phyloP scores from a whole-genome alignment of 2,329 filamentous ascomycete species.

The Cadophora sp. region DNA sequence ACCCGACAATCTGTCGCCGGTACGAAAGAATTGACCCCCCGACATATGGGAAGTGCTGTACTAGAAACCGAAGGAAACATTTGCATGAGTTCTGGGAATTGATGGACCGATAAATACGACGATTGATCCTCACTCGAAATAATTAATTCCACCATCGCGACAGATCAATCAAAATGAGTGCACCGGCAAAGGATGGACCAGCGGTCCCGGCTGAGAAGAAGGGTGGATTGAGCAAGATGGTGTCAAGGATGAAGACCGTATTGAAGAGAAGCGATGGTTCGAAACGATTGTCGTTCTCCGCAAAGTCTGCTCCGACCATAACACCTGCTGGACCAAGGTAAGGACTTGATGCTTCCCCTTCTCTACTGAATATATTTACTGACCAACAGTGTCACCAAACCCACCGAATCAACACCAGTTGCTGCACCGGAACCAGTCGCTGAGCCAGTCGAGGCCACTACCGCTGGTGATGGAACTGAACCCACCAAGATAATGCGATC shows the following conservation, averaged over 20 bases:
- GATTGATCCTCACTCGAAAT: conserved; percentile 6
- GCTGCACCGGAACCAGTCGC: conserved; percentile 17
- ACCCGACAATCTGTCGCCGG: conserved; percentile 9
- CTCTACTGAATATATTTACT: conserved; percentile 12
- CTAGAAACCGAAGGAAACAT: background rate
- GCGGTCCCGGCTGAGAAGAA: conserved; percentile 36
- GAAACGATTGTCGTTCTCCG: conserved; percentile 37
- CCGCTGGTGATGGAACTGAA: conserved; percentile 26
- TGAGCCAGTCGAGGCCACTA: conserved; percentile 17
- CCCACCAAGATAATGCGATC: conserved; percentile 37
- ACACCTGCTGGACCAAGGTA: conserved; percentile 36
- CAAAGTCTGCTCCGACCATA: conserved; percentile 18
- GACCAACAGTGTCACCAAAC: conserved; percentile 27
- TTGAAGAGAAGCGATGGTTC: conserved; percentile 39
- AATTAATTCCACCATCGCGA: conserved; percentile 18
- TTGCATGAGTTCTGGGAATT: background rate
- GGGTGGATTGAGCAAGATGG: conserved; percentile 36
- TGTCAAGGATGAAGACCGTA: conserved; percentile 42
- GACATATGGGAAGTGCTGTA: background rate
- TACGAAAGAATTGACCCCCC: background rate
- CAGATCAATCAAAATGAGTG: conserved; percentile 33
- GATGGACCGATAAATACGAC: conserved; percentile 12
- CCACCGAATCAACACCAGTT: conserved; percentile 18
- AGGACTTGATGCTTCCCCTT: background rate
- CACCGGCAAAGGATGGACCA: conserved; percentile 32